These are phyloP conservation scores for Dactylella cylindrospora DNA, from an alignment of 2,329 filamentous ascomycete genomes.

Conservation along the genomic window DNA sequence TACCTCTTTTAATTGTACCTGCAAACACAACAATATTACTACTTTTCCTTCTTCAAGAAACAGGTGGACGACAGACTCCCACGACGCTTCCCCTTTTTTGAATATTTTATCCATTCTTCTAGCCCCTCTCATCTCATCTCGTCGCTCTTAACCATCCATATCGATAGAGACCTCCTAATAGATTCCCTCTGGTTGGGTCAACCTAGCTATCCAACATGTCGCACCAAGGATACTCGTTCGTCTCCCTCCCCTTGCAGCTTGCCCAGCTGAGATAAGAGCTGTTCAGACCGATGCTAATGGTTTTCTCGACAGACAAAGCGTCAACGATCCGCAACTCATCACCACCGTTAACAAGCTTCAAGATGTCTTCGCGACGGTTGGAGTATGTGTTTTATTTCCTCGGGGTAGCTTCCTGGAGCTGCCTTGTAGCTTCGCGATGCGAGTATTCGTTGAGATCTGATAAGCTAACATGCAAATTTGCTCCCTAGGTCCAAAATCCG, in stretches of 20 bases:
- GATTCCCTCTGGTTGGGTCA: slow-evolving; percentile 5
- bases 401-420: slow-evolving; percentile 12
- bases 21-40: no score
- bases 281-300: slow-evolving; percentile 3
- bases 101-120: background rate
- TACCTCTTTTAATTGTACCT: no score
- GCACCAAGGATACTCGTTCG: slow-evolving; percentile 35
- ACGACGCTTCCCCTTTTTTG: background rate
- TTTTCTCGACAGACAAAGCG: slow-evolving; percentile 62
- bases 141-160: slow-evolving; percentile 5
- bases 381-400: slow-evolving; percentile 59
- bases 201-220: slow-evolving; percentile 27
- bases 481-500: slow-evolving; percentile 82
- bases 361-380: slow-evolving; percentile 98
- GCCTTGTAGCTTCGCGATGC: slow-evolving; percentile 1
- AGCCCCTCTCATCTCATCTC: slow-evolving; percentile 14
- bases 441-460: slow-evolving; percentile 18
- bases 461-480: slow-evolving; percentile 15
- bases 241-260: slow-evolving; percentile 10
- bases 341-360: slow-evolving; percentile 97
- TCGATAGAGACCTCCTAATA: background rate
- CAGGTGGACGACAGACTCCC: background rate
- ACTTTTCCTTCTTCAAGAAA: no score
- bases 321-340: slow-evolving; percentile 70
- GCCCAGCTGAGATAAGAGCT: slow-evolving; percentile 1